phyloP scores from a whole-genome alignment of 768 basidiomycete genomes.

The Psilocybe azurescens region DNA sequence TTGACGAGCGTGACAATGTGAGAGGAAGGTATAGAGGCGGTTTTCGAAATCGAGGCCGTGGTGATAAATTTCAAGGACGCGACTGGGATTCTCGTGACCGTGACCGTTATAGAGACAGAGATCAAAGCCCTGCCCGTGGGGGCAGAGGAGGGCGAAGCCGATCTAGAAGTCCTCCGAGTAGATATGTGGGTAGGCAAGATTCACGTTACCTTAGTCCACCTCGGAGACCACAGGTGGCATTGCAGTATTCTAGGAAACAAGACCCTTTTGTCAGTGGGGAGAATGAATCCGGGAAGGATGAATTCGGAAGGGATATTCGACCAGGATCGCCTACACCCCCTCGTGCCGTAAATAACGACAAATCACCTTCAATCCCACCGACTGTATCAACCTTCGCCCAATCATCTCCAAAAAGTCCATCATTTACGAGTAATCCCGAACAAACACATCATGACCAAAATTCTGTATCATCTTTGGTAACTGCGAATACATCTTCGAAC shows the following conservation, averaged over 20 bases:
- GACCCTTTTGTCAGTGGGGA: conserved; percentile 29
- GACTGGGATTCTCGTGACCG: conserved; percentile 66
- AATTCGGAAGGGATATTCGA: conserved; percentile 86
- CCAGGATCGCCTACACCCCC: conserved; percentile 48
- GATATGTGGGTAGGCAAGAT: conserved; percentile 55
- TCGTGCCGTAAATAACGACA: conserved; percentile 18
- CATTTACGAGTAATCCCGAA: conserved; percentile 44
- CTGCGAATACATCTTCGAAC: conserved; percentile 62
- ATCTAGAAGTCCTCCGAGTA: conserved; percentile 75
- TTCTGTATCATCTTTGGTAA: conserved; percentile 52
- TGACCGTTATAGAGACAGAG: conserved; percentile 50
- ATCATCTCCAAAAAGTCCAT: conserved; percentile 17
- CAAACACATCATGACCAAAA: conserved; percentile 49
- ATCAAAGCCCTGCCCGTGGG: conserved; percentile 40
- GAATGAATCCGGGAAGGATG: conserved; percentile 65
- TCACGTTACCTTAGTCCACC: conserved; percentile 67
- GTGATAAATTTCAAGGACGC: conserved; percentile 47
- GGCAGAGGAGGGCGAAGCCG: conserved; percentile 63
- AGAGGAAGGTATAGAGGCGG: conserved; percentile 63
- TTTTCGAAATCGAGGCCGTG: conserved; percentile 64
- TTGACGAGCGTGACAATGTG: conserved; percentile 52
- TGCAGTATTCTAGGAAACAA: conserved; percentile 31
- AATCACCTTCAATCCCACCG: conserved; percentile 26
- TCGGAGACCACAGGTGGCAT: conserved; percentile 40
- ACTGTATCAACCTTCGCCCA: conserved; percentile 27